Evolutionary conservation across 129 eudicot species (phyloP), one percentile per base, ranked within the genome.

Genomic region (Artemisia argyi): DNA sequence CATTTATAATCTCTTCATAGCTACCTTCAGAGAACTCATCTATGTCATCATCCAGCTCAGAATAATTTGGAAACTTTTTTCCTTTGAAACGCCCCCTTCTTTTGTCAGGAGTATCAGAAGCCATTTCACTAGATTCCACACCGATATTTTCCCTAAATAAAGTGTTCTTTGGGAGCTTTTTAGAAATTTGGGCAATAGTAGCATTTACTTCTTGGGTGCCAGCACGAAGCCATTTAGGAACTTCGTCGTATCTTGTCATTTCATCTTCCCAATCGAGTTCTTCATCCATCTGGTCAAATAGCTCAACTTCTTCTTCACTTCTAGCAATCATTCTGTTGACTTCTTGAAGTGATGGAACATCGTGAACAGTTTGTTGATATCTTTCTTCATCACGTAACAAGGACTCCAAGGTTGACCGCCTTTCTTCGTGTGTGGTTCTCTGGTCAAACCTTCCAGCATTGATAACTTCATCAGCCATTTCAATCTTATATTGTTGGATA

Each of bases 401-500:
- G 11, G 96, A 78, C 65, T 94, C 99, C 59, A 94, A 76, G 15
- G 99, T 94, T 76, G 92, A 64, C 4, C 99, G 87, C 51, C 99
- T 73, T 78, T 94, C 99, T 81, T 94, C 99, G 16, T 94, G 99
- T 16, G 99, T 94, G 0, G 99, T 94, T 83, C 99, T 90, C 76
- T 94, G 99, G 79, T 94, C 99, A 76, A 94, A 94, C 35, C 99
- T 86, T 51, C 99, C 99, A 26, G 99, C 97, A 71, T 94, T 94
- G 61, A 94, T 94, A 65, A 94, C 99, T 74, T 94, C 99, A 83
- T 94, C 99, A 16, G 99, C 99, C 99, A 94, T 94, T 55, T 94
- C 99, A 73, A 94, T 94, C 83, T 94, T 94, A 69, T 90, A 94
- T 76, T 94, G 99, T 68, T 94, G 99, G 39, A 94, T 94, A 61